Base-by-base conservation (phyloP, 352 stramenopile genomes). In the Pelagophyceae sp. region DNA sequence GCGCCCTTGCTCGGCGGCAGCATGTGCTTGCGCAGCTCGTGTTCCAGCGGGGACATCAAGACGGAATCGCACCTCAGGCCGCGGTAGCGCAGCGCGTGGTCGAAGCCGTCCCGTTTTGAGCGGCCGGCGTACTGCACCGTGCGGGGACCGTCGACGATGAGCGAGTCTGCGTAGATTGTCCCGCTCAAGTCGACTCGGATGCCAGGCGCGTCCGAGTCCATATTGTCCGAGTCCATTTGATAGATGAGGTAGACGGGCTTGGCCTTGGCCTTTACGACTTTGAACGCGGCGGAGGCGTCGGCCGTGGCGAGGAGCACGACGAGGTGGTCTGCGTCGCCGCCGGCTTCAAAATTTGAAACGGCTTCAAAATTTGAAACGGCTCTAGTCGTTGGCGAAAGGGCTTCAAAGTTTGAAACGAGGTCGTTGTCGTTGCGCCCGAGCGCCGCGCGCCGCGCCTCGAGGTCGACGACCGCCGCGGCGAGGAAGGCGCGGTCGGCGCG, bases 1-100 rank as follows among this genome's bases (percentile, higher is more conserved):
- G 98, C 95, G 31, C 96, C 80, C 75, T 94, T 85, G 19, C 85
- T 86, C 76, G 95, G 95, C 54, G 90, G 87, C 69, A 95, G 86
- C 93, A 98, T 97, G 83, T 96, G 83, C 45, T 81, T 76, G 23
- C 84, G 82, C 29, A 97, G 87, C 80, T 90, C 80, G 74, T 96
- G 90, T 83, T 98, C 93, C 20, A 88, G 75, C 40, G 85, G 86
- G 75, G 88, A 95, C 82, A 92, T 90, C 23, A 98, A 86, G 32
- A 95, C 76, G 23, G 96, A 84, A 67, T 96, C 85, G 35, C 94
- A 85, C 72, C 96, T 84, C 23, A 89, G 87, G 51, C 95, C 95
- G 77, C 91, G 87, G 76, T 91, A 91, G 77, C 91, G 87, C 31
- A 96, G 72, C 38, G 79, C 60, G 75, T 80, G 61, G 33, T 71